Base-by-base conservation (phyloP, 257 asterid genomes). In the Petunia secreta region DNA sequence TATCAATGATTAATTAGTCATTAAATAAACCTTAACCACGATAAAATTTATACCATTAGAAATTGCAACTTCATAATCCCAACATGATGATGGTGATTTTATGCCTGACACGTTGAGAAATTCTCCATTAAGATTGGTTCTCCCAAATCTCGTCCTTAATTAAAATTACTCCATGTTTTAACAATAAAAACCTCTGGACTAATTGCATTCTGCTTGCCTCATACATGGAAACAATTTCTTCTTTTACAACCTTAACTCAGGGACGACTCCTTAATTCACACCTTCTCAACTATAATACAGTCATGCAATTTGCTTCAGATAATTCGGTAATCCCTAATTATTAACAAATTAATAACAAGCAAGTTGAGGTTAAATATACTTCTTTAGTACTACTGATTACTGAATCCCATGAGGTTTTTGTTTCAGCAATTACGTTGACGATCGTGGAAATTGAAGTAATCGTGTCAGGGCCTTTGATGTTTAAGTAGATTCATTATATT, bases 201-300 rank as follows among this genome's bases (percentile, higher is more conserved):
- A 63, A 40, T 60, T 43, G 8, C 44, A 16, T 44, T 14, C 44
- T 13, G 48, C 7, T 15, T 77, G 80, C 73, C 68, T 60, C 80
- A 44, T 77, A 43, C 80, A 36, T 77, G 73, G 80, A 60, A 48
- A 77, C 80, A 77, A 50, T 43, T 39, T 74, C 25, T 46, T 52
- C 15, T 46, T 34, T 52, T 25, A 50, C 39, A 16, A 34, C n/a
- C 57, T 50, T 74, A 71, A 36, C 7, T 5, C 39, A 52, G 3
- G 50, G 44, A 74, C 16, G 39, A 16, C 9, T 74, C 11, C 54
- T 5, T 34, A 74, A 13, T 50, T 25, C 15, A 46, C 46, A 74
- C 62, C 4, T 1, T 57, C 36, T 25, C 8, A 57, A 57, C 5
- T 25, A 57, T 57, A 57, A 57, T 57, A 57, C 2, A 15, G 2